Conservation (phyloP, 176 grass and related monocot species). For the Aegilops speltoides region DNA sequence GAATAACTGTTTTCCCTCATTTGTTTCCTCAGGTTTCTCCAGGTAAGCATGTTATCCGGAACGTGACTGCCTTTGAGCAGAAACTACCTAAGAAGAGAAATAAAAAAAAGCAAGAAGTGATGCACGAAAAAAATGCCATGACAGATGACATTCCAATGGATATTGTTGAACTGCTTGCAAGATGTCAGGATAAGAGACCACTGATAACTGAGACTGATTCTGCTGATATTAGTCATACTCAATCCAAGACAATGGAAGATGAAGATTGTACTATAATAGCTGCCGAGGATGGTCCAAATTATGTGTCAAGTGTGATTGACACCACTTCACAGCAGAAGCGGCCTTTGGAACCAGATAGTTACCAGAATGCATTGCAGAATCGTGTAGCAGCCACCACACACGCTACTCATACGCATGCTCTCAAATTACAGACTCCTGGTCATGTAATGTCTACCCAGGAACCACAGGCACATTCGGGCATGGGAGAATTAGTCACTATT, state of each 20-base stretch:
- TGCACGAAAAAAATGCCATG: slow-evolving; percentile 25
- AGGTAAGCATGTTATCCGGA: slow-evolving; percentile 31
- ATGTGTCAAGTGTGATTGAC: slow-evolving; percentile 10
- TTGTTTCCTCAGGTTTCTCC: slow-evolving; percentile 36
- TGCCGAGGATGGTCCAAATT: slow-evolving; percentile 19
- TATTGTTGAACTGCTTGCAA: slow-evolving; percentile 80
- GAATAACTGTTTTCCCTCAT: slow-evolving; percentile 31
- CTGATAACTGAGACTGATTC: slow-evolving; percentile 32
- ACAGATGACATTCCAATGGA: slow-evolving; percentile 88
- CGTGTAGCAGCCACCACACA: slow-evolving; percentile 2
- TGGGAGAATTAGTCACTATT: slow-evolving; percentile 34
- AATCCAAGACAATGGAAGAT: slow-evolving; percentile 16
- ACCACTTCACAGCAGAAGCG: slow-evolving; percentile 32
- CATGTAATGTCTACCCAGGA: slow-evolving; percentile 14
- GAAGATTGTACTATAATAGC: slow-evolving; percentile 30
- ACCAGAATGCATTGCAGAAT: slow-evolving; percentile 23
- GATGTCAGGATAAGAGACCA: slow-evolving; percentile 55
- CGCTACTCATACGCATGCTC: slow-evolving; percentile 8
- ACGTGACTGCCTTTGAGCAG: slow-evolving; percentile 11
- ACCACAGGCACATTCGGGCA: slow-evolving; percentile 4
- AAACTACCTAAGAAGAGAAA: slow-evolving; percentile 36
- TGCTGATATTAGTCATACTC: not conserved
- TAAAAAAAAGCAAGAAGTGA: slow-evolving; percentile 29
- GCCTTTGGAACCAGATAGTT: slow-evolving; percentile 16
- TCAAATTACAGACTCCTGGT: slow-evolving; percentile 10